Base-by-base conservation (phyloP, 1,284 basidiomycete genomes). In the Rugiboletus extremiorientalis region DNA sequence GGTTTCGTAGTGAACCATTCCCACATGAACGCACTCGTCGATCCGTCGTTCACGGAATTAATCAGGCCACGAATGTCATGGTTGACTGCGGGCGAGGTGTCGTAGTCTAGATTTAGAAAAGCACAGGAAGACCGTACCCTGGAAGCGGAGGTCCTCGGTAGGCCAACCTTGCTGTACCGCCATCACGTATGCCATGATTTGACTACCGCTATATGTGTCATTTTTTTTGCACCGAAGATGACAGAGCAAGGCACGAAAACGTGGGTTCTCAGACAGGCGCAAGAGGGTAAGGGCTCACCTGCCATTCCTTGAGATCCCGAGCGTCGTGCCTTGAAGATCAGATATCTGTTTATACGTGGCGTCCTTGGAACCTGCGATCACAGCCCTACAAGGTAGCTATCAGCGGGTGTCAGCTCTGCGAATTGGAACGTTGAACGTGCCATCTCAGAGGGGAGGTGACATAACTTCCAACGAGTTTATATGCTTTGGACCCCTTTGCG, bases 1-100 rank as follows among this genome's bases (percentile, higher is more conserved):
- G 96, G 96, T 72, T 98, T 98, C 20, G 96, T 98, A 4, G 96
- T 98, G 74, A 97, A 98, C 91, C 92, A 95, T 73, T 96, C 94
- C 94, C 95, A 97, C 84, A 94, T 90, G 74, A 92, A 93, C 16
- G 88, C 89, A 66, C 88, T 89, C 20, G 88, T 91, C 25, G 84
- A 79, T 1, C 87, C 91, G 51, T 90, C 85, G 69, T 98, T 98
- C 31, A 98, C 94, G 3, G 94, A 95, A 64, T 89, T 78, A 54
- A 97, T 85, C 22, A 99, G 78, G n/a, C 92, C 91, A 50, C 84
- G 88, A 65, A 97, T 94, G 65, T 95, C 90, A 62, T 94, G 90
- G 70, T 95, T 93, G 50, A 94, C 94, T 95, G 64, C 16, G 42
- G 30, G n/a, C 18, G 22, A 37, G n/a, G n/a, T n/a, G n/a, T n/a